phyloP scores from a whole-genome alignment of 306 rosid species.

The Cucumis melo region DNA sequence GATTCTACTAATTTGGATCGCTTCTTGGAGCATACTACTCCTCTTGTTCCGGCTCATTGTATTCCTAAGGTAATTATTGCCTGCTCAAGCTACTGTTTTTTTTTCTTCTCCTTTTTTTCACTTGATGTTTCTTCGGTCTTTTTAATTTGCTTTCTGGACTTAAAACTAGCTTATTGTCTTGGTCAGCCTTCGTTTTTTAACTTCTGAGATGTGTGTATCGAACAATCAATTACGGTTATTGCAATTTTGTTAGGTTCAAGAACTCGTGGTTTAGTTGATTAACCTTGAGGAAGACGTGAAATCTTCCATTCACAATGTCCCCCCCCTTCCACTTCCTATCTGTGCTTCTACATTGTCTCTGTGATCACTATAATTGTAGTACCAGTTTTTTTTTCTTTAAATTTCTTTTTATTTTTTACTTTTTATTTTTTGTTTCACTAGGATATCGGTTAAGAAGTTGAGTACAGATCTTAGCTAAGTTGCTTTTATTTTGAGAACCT shows the following conservation, averaged over 20 bases:
- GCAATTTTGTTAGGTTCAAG: not conserved
- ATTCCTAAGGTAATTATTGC: slow-evolving; percentile 40
- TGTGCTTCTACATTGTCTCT: not conserved
- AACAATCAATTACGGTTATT: not conserved
- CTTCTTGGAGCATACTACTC: slow-evolving; percentile 54
- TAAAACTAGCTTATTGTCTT: not conserved
- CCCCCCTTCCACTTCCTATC: not conserved
- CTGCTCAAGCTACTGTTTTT: not conserved
- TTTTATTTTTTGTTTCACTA: not conserved
- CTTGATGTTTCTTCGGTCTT: not conserved
- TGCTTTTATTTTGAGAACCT: not conserved
- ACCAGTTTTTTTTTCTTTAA: not conserved
- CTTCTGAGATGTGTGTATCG: not conserved
- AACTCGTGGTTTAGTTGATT: not conserved
- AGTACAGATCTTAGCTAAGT: not conserved
- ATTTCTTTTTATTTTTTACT: not conserved
- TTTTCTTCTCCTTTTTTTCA: not conserved
- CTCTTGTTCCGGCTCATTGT: slow-evolving; percentile 46
- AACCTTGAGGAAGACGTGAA: not conserved
- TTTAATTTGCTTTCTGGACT: not conserved
- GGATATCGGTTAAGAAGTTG: not conserved
- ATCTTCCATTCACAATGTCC: not conserved
- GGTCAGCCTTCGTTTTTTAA: not conserved
- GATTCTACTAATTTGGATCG: slow-evolving; percentile 76
- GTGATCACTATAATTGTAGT: not conserved